Evolutionary conservation across 495 filamentous ascomycete species (phyloP).

Genomic region (Lentithecium fluviatile): DNA sequence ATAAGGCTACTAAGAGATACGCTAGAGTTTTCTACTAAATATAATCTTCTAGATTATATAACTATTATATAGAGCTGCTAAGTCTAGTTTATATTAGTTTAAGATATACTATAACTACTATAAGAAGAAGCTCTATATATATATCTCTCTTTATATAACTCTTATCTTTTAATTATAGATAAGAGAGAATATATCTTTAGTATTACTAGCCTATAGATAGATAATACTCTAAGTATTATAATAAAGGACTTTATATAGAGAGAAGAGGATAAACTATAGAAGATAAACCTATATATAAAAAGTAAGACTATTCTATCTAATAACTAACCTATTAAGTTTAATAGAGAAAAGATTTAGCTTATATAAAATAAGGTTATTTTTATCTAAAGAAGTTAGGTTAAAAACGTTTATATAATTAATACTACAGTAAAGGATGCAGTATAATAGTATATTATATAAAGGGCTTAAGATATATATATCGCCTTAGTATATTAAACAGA

Average conservation of each 20-base stretch:
- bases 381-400: background rate
- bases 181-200: background rate
- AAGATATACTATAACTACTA: slow-evolving; percentile 4
- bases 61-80: background rate
- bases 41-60: background rate
- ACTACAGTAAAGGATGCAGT: background rate
- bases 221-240: background rate
- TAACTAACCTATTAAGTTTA: background rate
- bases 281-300: background rate
- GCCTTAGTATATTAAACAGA: slow-evolving; percentile 1
- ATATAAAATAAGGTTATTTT: background rate
- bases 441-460: background rate
- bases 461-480: background rate
- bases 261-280: background rate
- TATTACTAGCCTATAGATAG: background rate
- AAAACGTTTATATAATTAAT: background rate
- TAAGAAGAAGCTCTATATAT: background rate
- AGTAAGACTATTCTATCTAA: background rate
- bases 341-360: background rate
- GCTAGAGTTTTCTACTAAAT: background rate
- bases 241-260: background rate
- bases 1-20: background rate
- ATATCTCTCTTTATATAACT: background rate
- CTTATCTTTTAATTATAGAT: background rate
- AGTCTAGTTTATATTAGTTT: background rate